Evolutionary conservation across 495 filamentous ascomycete genomes (phyloP), one percentile per base, ranked within the genome.

Genomic region (Chaetomium tenue): DNA sequence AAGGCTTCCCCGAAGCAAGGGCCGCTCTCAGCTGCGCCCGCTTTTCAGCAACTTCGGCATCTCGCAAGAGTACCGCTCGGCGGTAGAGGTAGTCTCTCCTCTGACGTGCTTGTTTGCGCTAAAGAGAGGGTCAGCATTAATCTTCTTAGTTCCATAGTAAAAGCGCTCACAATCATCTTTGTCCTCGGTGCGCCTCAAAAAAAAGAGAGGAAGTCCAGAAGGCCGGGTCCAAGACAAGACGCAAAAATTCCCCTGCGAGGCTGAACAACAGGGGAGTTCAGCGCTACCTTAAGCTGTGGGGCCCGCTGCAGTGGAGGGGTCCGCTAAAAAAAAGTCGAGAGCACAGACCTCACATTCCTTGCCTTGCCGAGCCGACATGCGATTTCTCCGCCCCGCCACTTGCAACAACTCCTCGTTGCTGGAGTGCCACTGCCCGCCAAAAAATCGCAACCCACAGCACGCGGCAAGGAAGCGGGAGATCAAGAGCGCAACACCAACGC

Each of bases 1-100:
- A 83, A 9, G 93, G 91, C 76, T 93, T 92, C 52, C 82, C 80
- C 8, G 82, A 83, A 26, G 94, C 94, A 39, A 98, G 81, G 26
- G 92, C 91, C 55, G 88, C 86, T 75, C 92, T 89, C 25, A 99
- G 79, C 74, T 93, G 89, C 30, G 91, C 86, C 70, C 94, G 84
- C 76, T 96, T 96, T 76, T 95, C 90, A 59, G 89, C 87, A 52
- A 95, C 92, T 69, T 96, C 93, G 63, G 94, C 94, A 80, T 96
- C 89, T 64, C 89, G 89, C 54, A 99, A 88, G 22, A 90, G 69
- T 12, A 81, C 66, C 2, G 80, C 81, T 57, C 72, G 80, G 50
- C 94, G 89, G 75, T 97, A 96, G 71, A 99, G 89, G 77, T 97
- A 99, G 71, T 99, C 94, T 52, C 93, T 85, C 68, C 94, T 86